These are phyloP conservation scores for Metschnikowia koreensis DNA, from an alignment of 805 yeast species.

Conservation along the genomic window DNA sequence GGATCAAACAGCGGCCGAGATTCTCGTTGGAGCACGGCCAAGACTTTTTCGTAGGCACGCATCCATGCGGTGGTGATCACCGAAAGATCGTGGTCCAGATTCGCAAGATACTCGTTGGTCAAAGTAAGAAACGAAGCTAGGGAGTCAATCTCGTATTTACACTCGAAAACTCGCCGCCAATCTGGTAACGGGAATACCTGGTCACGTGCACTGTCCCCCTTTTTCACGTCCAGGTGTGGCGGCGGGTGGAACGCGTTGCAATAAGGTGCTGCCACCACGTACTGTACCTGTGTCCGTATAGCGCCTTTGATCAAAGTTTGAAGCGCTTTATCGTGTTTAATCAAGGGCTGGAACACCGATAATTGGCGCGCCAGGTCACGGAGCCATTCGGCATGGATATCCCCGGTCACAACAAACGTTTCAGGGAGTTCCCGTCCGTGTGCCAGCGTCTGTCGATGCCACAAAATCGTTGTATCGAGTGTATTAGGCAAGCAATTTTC, in stretches of 20 bases:
- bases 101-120: conserved; percentile 64
- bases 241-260: conserved; percentile 95
- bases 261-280: conserved; percentile 63
- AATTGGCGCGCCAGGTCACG: conserved; percentile 84
- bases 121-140: conserved; percentile 78
- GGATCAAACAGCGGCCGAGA: conserved; percentile 57
- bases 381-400: conserved; percentile 91
- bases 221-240: conserved; percentile 43
- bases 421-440: conserved; percentile 34
- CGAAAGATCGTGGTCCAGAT: conserved; percentile 47
- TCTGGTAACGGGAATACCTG: conserved; percentile 67
- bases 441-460: conserved; percentile 45
- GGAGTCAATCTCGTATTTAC: conserved; percentile 87
- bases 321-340: conserved; percentile 49
- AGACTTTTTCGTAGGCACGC: conserved; percentile 50
- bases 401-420: conserved; percentile 86
- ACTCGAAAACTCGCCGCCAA: conserved; percentile 75
- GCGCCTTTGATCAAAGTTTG: conserved; percentile 68
- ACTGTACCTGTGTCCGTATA: conserved; percentile 72
- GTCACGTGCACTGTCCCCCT: conserved; percentile 57
- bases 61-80: conserved; percentile 55
- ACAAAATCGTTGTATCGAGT: conserved; percentile 78
- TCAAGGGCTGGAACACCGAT: conserved; percentile 66
- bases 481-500: conserved; percentile 89
- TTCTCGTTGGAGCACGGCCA: conserved; percentile 58